Evolutionary conservation across 2,329 filamentous ascomycete species (phyloP), one percentile per base, ranked within the genome.

Genomic region (Botrytis sinoallii): DNA sequence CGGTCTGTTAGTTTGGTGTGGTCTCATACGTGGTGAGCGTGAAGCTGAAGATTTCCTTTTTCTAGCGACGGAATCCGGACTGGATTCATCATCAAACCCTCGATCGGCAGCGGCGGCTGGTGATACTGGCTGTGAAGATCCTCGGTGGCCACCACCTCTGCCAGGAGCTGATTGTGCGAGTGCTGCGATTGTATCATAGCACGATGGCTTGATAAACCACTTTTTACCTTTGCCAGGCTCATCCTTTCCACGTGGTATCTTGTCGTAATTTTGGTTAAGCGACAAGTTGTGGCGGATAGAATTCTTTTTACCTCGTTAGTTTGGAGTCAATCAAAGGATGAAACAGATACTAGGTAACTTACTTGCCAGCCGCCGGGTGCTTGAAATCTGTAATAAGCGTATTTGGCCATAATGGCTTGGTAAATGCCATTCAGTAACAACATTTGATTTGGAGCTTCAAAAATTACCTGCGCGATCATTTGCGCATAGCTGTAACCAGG

Each of bases 221-320:
- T 98, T 98, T 94, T 98, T 98, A 42, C 96, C 96, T 82, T 99
- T 99, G 20, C 96, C 96, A 35, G 96, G 96, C 81, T 99, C 96
- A 78, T 98, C 94, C 0, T 94, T 97, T 25, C 93, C 91, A 65
- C 96, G 91, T 4, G 96, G 93, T 14, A 97, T 92, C 82, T 99
- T 99, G 78, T 94, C 91, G 80, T 99, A 99, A 0, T 92, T 90
- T 81, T 98, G 97, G 82, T 97, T 98, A 60, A 99, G 84, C 1
- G 96, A 98, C 22, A 99, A 84, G 79, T 99, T 99, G 82, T 99
- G 96, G 20, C 96, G 91, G 77, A 99, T 99, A 0, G 94, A 98
- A 82, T 99, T 99, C 90, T 94, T 68, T 40, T 40, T 2, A 22
- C 48, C 9, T 79, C 10, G 59, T 40, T 68, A 68, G 65, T 42